These are phyloP conservation scores for Echium plantagineum DNA, from an alignment of 257 asterid species.

Conservation along the genomic window DNA sequence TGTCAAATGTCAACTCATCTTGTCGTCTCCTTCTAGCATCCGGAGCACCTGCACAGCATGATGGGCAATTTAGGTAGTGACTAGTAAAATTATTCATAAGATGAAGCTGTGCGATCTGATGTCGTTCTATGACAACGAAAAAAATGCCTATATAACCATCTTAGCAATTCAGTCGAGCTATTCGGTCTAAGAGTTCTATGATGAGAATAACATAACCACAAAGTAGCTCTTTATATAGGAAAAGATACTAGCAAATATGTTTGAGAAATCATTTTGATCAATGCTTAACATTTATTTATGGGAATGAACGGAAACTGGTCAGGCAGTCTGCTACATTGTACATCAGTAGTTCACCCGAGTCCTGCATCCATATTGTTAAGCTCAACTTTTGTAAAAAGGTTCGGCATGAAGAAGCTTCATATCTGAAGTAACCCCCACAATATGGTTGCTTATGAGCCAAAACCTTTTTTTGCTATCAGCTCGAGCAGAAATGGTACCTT, in stretches of 20 bases:
- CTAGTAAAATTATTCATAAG: not conserved
- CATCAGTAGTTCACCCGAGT: not conserved
- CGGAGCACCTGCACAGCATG: constrained; percentile 39
- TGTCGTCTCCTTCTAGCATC: constrained; percentile 51
- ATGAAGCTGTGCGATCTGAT: not conserved
- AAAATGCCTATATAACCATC: not conserved
- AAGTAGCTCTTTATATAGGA: too few relatives aligned
- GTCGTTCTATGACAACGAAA: not conserved
- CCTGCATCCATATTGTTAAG: not conserved
- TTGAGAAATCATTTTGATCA: not conserved
- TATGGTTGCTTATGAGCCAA: not conserved
- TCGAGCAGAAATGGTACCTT: constrained; percentile 1
- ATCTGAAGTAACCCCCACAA: not conserved
- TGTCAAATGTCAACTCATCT: constrained; percentile 9
- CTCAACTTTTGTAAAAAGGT: not conserved
- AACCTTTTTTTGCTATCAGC: not conserved
- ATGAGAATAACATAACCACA: too few relatives aligned
- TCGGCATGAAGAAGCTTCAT: not conserved
- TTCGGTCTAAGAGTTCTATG: too few relatives aligned
- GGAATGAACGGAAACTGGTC: not conserved
- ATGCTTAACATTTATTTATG: not conserved
- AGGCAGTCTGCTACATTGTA: not conserved
- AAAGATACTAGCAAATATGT: too few relatives aligned
- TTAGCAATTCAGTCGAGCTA: not conserved
- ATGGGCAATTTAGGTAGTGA: constrained; percentile 1